A percentile compares a stretch with the other conserved stretches of the same genome.
Conservation (phyloP, 75 land plant species). For the Cunninghamia lanceolata region DNA sequence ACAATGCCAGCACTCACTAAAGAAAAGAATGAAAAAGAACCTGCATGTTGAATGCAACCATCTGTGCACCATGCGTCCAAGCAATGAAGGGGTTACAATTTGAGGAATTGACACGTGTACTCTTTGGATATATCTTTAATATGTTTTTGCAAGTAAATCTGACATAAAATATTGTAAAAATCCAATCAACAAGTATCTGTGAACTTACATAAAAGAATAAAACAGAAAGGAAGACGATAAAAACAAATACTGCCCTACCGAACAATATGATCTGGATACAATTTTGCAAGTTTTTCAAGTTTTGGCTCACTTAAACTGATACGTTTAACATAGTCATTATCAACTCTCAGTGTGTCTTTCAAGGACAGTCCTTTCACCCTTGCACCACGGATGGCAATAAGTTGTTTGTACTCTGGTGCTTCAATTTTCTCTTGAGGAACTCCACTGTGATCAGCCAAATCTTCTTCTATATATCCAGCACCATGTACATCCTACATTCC, state of each 20-base stretch:
- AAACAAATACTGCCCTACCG: constrained; percentile 27
- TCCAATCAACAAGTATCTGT: background rate
- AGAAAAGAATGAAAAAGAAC: constrained; percentile 16
- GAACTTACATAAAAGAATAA: background rate
- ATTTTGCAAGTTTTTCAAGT: constrained; percentile 41
- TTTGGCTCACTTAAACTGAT: constrained; percentile 70
- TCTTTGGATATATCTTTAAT: constrained; percentile 67
- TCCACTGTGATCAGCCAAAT: constrained; percentile 26
- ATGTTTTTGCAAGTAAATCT: constrained; percentile 67
- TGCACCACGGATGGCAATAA: constrained; percentile 70
- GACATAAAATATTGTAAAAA: background rate
- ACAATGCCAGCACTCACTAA: background rate
- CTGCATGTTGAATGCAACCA: constrained; percentile 96
- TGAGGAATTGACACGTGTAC: constrained; percentile 64
- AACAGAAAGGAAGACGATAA: background rate
- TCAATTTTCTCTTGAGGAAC: constrained; percentile 20
- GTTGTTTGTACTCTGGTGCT: constrained; percentile 48
- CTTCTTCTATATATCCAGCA: constrained; percentile 14
- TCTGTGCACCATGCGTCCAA: constrained; percentile 87
- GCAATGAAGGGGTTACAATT: constrained; percentile 65
- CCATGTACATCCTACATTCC: constrained; percentile 1
- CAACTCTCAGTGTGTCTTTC: constrained; percentile 30
- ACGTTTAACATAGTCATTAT: constrained; percentile 45
- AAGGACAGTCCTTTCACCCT: constrained; percentile 44
- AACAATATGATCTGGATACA: constrained; percentile 34